phyloP scores from a whole-genome alignment of 2,329 filamentous ascomycete genomes.

The Pseudocercospora fijiensis region DNA sequence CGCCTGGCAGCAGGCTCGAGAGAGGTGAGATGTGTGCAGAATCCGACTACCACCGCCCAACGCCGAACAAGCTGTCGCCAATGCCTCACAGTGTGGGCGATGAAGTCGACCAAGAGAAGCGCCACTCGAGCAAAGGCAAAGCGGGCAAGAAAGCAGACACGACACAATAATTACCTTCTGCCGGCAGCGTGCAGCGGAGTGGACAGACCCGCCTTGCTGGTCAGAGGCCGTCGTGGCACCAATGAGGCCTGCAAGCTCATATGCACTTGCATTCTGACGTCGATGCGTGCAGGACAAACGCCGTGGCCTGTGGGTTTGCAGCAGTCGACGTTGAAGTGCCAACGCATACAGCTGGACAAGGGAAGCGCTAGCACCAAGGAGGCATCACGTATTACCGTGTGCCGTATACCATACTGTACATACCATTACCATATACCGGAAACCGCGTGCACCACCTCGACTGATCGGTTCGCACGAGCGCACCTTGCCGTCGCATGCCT shows the following conservation, averaged over 20 bases:
- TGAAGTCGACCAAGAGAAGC: constrained; percentile 4
- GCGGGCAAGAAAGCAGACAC: constrained; percentile 1
- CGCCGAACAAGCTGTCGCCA: constrained; percentile 8
- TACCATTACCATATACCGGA: neutral
- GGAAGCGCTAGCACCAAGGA: neutral
- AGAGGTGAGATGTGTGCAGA: constrained; percentile 3
- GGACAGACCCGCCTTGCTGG: constrained; percentile 6
- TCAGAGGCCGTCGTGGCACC: constrained; percentile 17
- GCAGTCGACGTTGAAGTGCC: constrained; percentile 1
- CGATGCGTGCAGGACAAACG: constrained; percentile 9
- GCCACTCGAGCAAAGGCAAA: neutral
- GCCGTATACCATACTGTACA: too few relatives aligned
- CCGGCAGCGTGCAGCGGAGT: constrained; percentile 16
- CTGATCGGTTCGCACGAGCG: constrained; percentile 14
- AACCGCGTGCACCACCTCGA: constrained; percentile 14
- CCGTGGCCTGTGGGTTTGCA: neutral
- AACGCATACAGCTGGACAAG: neutral
- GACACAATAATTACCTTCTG: constrained; percentile 1
- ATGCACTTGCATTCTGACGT: constrained; percentile 16
- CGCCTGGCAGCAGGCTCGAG: neutral
- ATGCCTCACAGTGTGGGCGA: constrained; percentile 7
- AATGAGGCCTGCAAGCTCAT: constrained; percentile 11
- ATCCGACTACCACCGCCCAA: constrained; percentile 7
- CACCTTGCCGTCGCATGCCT: constrained; percentile 11
- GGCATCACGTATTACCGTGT: too few relatives aligned